Conservation (phyloP, 768 basidiomycete genomes). For the Phylloporus scabripes region DNA sequence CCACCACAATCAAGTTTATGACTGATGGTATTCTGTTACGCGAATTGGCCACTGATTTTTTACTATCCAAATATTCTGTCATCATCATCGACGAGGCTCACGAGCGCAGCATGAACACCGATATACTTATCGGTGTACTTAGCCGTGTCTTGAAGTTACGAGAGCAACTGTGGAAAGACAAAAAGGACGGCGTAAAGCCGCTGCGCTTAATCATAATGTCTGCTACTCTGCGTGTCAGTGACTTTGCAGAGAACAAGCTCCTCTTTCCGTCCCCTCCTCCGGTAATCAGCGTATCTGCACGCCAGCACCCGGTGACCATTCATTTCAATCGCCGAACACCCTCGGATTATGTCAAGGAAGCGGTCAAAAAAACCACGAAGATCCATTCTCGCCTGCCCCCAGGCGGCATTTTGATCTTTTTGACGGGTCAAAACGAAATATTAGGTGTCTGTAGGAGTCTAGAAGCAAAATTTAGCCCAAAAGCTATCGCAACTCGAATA, state of each 20-base stretch:
- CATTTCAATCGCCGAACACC: slow-evolving; percentile 88
- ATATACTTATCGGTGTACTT: slow-evolving; percentile 94
- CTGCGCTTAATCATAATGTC: slow-evolving; percentile 97
- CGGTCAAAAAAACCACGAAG: slow-evolving; percentile 83
- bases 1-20: slow-evolving; percentile 98
- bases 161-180: slow-evolving; percentile 83
- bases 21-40: slow-evolving; percentile 96
- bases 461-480: slow-evolving; percentile 68
- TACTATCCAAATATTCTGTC: slow-evolving; percentile 91
- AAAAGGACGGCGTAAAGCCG: slow-evolving; percentile 72
- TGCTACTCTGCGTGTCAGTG: slow-evolving; percentile 88
- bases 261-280: slow-evolving; percentile 87
- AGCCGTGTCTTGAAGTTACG: slow-evolving; percentile 87
- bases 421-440: slow-evolving; percentile 97
- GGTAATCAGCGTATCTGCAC: slow-evolving; percentile 80
- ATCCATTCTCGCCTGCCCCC: slow-evolving; percentile 90
- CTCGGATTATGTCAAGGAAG: slow-evolving; percentile 85
- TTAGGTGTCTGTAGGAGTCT: slow-evolving; percentile 75
- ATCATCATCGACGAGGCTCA: slow-evolving; percentile 98
- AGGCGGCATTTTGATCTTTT: slow-evolving; percentile 88
- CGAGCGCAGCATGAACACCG: slow-evolving; percentile 96
- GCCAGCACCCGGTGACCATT: slow-evolving; percentile 91
- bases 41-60: slow-evolving; percentile 87
- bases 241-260: slow-evolving; percentile 81
- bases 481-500: slow-evolving; percentile 52